A percentile compares a stretch with the other conserved stretches of the same genome.
These are phyloP conservation scores for Malassezia pachydermatis DNA, from an alignment of 1,284 basidiomycete genomes.

Conservation along the genomic window DNA sequence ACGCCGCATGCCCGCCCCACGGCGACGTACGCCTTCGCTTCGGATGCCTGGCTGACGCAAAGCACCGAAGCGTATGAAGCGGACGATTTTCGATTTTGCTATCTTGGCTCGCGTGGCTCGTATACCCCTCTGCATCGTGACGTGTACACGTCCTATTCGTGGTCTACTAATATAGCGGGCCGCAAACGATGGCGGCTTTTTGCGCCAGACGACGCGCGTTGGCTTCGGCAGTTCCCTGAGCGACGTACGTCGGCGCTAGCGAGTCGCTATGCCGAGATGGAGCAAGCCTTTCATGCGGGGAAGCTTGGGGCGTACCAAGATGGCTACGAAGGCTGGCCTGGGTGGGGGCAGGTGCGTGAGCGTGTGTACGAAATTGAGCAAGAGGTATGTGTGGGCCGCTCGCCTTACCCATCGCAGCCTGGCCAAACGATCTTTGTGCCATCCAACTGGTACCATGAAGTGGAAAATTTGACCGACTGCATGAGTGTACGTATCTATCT, in stretches of 20 bases:
- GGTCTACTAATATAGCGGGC: slow-evolving; percentile 55
- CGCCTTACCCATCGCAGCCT: slow-evolving; percentile 7
- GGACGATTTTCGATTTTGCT: slow-evolving; percentile 52
- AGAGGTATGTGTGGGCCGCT: slow-evolving; percentile 1
- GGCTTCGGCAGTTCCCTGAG: slow-evolving; percentile 40
- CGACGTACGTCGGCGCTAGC: slow-evolving; percentile 33
- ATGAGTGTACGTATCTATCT: slow-evolving; percentile 14
- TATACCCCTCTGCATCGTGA: slow-evolving; percentile 35
- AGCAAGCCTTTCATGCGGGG: slow-evolving; percentile 22
- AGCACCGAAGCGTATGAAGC: slow-evolving; percentile 51
- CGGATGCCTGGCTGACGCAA: slow-evolving; percentile 21
- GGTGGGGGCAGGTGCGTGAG: slow-evolving; percentile 16
- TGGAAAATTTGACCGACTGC: slow-evolving; percentile 42
- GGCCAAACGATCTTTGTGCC: slow-evolving; percentile 43
- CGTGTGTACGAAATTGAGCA: slow-evolving; percentile 10
- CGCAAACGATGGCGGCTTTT: slow-evolving; percentile 55
- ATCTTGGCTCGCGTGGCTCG: slow-evolving; percentile 28
- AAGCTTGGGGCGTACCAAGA: slow-evolving; percentile 16
- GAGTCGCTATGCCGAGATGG: slow-evolving; percentile 27
- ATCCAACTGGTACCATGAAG: slow-evolving; percentile 46
- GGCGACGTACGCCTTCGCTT: not conserved
- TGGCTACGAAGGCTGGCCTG: slow-evolving; percentile 19
- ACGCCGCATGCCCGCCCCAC: not conserved
- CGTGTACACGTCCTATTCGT: slow-evolving; percentile 53
- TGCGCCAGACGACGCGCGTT: slow-evolving; percentile 49